Conservation (phyloP, 2,329 filamentous ascomycete genomes). For the Clarireedia paspali region DNA sequence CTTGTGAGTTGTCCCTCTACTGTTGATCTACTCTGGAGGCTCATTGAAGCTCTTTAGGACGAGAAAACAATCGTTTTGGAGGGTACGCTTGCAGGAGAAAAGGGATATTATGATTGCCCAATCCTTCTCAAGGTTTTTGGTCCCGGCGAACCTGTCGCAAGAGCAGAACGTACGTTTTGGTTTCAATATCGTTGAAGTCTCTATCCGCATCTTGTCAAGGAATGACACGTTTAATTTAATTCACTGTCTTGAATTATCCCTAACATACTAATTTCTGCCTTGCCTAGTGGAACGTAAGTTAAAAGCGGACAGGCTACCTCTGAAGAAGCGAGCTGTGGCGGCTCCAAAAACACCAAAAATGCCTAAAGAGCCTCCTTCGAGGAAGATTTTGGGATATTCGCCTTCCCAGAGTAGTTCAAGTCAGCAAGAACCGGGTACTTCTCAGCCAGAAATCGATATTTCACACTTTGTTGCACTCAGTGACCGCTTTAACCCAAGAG, state of each 20-base stretch:
- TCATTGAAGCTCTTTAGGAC: conserved; percentile 36
- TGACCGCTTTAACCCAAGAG: conserved; percentile 56
- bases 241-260: background rate
- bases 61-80: conserved; percentile 55
- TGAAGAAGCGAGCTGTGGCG: conserved; percentile 26
- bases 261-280: background rate
- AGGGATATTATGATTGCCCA: conserved; percentile 64
- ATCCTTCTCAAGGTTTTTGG: conserved; percentile 64
- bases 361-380: conserved; percentile 43
- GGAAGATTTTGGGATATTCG: conserved; percentile 20
- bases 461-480: conserved; percentile 58
- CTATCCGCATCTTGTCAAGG: too few species aligned
- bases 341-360: conserved; percentile 43
- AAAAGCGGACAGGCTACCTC: conserved; percentile 55
- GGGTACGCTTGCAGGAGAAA: conserved; percentile 59
- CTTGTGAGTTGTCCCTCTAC: conserved; percentile 42
- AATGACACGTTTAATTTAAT: background rate
- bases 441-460: conserved; percentile 17
- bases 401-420: conserved; percentile 19
- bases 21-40: background rate
- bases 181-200: background rate
- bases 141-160: conserved; percentile 45
- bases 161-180: conserved; percentile 30
- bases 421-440: conserved; percentile 10
- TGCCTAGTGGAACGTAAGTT: conserved; percentile 48